These are phyloP conservation scores for Amoeboaphelidium occidentale DNA, from an alignment of 371 early-diverging fungal species.

Conservation along the genomic window DNA sequence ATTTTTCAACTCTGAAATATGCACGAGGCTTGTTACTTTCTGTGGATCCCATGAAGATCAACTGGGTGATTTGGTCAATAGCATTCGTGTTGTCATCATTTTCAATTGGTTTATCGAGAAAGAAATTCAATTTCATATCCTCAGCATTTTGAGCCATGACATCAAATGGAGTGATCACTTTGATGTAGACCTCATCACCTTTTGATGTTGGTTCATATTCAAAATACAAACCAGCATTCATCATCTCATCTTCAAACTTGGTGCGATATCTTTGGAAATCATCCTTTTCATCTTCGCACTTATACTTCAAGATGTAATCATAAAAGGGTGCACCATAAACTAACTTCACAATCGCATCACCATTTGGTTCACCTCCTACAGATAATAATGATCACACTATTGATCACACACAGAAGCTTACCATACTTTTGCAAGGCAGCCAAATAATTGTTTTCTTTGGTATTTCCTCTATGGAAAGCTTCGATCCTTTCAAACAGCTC, in stretches of 20 bases:
- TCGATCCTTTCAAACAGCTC: too few relatives aligned
- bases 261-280: conserved; percentile 3
- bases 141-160: conserved; percentile 20
- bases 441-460: too few relatives aligned
- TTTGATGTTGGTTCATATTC: conserved; percentile 16
- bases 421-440: too few relatives aligned
- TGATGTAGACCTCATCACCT: conserved; percentile 17
- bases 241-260: conserved; percentile 4
- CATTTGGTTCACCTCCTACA: too few relatives aligned
- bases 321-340: conserved; percentile 10
- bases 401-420: too few relatives aligned
- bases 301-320: background rate
- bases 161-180: conserved; percentile 21
- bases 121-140: conserved; percentile 16
- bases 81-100: background rate
- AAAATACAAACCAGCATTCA: conserved; percentile 15
- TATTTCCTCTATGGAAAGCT: too few relatives aligned
- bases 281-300: background rate
- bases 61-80: conserved; percentile 1
- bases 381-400: too few relatives aligned
- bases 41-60: conserved; percentile 2
- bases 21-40: conserved; percentile 5
- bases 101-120: conserved; percentile 3
- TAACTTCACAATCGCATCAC: conserved; percentile 12
- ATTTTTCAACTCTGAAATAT: conserved; percentile 5